Evolutionary conservation across 257 asterid species (phyloP), one percentile per base, ranked within the genome.

Genomic region (Solanum neorickii): DNA sequence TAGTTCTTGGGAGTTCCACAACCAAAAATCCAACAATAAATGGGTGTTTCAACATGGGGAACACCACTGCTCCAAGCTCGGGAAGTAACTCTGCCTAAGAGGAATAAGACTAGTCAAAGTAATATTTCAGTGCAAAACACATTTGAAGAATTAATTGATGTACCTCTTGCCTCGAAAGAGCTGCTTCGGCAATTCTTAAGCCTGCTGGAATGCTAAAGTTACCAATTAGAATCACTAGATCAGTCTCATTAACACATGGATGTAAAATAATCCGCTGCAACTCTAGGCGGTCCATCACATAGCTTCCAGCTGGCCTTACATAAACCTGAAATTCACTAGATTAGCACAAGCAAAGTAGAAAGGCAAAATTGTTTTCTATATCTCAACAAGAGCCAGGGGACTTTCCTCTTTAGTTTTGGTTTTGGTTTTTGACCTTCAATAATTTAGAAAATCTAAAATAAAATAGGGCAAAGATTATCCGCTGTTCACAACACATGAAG

Each of bases 231-330:
- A 97, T 93, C 84, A 97, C 95, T 88, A 97, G 92, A 88, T 97
- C 99, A 88, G 94, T 89, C 2, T 87, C 92, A 91, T 88, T 88
- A 86, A 74, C 93, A 46, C 91, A 90, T 75, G 98, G 99, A 91
- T 95, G 91, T 65, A 87, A 87, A 59, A 95, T 91, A 88, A 94
- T 87, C 46, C 98, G 95, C 49, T 95, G 98, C 92, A 97, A 90
- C 94, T 97, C 99, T 92, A 97, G 90, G 13, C 87, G 91, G 91
- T 97, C 99, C 98, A 97, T 95, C 49, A 97, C 98, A 91, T 94
- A 97, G 89, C 98, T 94, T 83, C 95, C 98, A 89, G 98, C 98
- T 88, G 99, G 99, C 87, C 98, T 94, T 73, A 97, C 99, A 91
- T 97, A 97, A 86, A 97, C 94, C 99, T 95, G 92, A 72, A 87